Base-by-base conservation (phyloP, 495 filamentous ascomycete species). In the Xylaria scruposa region DNA sequence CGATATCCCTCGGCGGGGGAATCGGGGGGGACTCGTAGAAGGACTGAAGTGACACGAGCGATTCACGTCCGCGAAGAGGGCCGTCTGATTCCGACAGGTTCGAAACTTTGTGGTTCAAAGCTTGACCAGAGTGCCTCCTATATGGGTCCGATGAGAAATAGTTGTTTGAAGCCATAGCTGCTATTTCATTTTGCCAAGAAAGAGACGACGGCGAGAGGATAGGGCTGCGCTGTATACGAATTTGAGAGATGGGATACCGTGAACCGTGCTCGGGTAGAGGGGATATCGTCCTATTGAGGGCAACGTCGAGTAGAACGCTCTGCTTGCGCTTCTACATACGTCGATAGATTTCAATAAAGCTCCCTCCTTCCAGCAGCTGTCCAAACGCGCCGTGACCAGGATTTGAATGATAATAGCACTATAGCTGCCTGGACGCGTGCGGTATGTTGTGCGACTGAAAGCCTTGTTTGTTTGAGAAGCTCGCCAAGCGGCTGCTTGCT, bases 61-160 rank as follows among this genome's bases (percentile, higher is more conserved):
- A 83, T 42, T 83, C 83, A 21, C 83, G 82, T 5, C 77, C 72
- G 21, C 76, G 81, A 61, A 82, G 65, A 24, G 71, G 51, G n/a
- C 73, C 26, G 24, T 71, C 61, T 15, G 70, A 71, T 54, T 85
- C 82, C 40, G 82, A 85, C 12, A 85, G 64, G 46, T 77, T 80
- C 38, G 83, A 84, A 64, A 86, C 83, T 71, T 83, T 80, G 61
- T 78, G 77, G 65, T 81, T 82, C 70, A 85, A 71, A 38, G 74
- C 62, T 38, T 77, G 68, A 73, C 72, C 40, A 74, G 79, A 17
- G 65, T 78, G 56, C 74, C 73, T 61, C 71, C 54, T 51, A 47
- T 73, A 74, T 17, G 67, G 67, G 31, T 70, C 56, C 49, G 51
- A 58, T 40, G 73, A 72, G 49, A 70, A 72, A 54, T 47, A 70